A percentile compares a stretch with the other conserved stretches of the same genome.
Evolutionary conservation across 768 basidiomycete species (phyloP).

Genomic region (Hypholoma fasciculare): DNA sequence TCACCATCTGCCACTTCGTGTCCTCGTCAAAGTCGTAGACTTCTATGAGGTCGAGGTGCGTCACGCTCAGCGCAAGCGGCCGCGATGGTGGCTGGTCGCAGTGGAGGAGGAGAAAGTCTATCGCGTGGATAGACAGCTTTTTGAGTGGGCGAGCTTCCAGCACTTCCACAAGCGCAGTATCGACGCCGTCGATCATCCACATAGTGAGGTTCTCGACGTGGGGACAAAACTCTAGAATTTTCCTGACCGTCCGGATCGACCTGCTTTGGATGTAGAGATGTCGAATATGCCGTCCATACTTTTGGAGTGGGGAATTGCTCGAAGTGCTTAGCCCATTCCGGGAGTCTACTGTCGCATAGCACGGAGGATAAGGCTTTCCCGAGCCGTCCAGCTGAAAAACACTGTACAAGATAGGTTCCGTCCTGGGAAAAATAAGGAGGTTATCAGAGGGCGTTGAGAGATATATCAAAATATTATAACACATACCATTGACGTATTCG

Average conservation of each 20-base stretch:
- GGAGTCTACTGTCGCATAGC: too few relatives aligned
- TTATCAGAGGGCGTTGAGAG: neutral
- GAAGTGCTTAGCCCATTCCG: too few relatives aligned
- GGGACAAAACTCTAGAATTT: neutral
- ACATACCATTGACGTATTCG: constrained; percentile 9
- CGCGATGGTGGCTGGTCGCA: neutral
- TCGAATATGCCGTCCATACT: neutral
- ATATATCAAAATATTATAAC: neutral
- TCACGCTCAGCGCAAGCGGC: neutral
- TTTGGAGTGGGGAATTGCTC: neutral
- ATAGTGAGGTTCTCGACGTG: neutral
- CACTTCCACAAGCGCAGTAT: neutral
- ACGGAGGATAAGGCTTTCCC: neutral
- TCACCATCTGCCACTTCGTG: neutral
- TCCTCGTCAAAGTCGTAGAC: neutral
- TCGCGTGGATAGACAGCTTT: neutral
- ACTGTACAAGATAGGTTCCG: constrained; percentile 6
- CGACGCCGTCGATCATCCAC: neutral
- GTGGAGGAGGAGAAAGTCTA: neutral
- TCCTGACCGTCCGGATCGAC: neutral
- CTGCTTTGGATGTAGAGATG: neutral
- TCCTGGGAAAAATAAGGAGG: constrained; percentile 4
- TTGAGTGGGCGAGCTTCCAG: neutral
- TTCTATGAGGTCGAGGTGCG: neutral
- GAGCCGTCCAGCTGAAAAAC: neutral